Evolutionary conservation across 2,329 filamentous ascomycete species (phyloP).

Genomic region (Neopestalotiopsis rosae): DNA sequence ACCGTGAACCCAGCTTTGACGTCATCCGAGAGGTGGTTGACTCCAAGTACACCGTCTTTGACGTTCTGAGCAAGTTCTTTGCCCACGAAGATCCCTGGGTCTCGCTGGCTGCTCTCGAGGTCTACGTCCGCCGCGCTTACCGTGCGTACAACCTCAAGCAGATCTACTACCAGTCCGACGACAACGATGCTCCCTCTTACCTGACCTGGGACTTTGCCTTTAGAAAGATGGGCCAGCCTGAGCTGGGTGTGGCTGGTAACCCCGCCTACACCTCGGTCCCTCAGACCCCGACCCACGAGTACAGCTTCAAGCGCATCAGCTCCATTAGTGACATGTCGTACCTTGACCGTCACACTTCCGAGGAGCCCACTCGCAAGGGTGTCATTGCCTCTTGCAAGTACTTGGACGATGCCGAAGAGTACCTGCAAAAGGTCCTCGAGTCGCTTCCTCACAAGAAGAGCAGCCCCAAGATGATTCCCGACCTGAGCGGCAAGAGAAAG

Average conservation of each 20-base stretch:
- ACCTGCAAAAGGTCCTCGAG: constrained; percentile 83
- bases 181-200: constrained; percentile 70
- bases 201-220: constrained; percentile 96
- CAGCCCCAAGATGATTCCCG: constrained; percentile 67
- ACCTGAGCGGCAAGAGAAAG: constrained; percentile 76
- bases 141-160: constrained; percentile 91
- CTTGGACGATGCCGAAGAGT: constrained; percentile 91
- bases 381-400: constrained; percentile 93
- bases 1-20: constrained; percentile 88
- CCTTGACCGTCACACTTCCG: constrained; percentile 72
- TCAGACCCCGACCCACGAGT: constrained; percentile 71
- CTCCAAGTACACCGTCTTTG: constrained; percentile 97
- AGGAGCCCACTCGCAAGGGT: constrained; percentile 86
- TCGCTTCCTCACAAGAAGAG: constrained; percentile 72
- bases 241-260: constrained; percentile 82
- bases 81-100: constrained; percentile 94
- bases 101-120: constrained; percentile 88
- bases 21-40: constrained; percentile 97
- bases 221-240: constrained; percentile 88
- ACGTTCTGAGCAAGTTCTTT: constrained; percentile 95
- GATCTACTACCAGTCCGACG: constrained; percentile 85
- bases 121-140: constrained; percentile 95
- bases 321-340: constrained; percentile 98
- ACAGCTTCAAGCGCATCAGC: constrained; percentile 79
- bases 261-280: constrained; percentile 85